These are phyloP conservation scores for Dimargaris xerosporica DNA, from an alignment of 192 early-diverging fungal genomes.

Conservation along the genomic window DNA sequence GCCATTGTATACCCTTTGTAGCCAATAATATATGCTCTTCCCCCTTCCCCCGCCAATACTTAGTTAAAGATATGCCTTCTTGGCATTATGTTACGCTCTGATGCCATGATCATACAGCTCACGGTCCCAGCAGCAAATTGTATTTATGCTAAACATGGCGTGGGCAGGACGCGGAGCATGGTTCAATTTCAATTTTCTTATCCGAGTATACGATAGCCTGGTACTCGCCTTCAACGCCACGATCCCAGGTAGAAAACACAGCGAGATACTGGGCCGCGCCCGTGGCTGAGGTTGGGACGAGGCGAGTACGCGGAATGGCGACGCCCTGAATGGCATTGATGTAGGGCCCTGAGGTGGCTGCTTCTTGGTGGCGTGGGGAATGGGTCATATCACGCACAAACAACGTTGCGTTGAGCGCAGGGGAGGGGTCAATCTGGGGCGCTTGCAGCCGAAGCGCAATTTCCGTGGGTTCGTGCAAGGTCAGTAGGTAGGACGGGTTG, in stretches of 20 bases:
- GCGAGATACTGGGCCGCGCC: neutral
- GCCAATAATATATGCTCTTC: too few species aligned
- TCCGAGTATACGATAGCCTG: neutral
- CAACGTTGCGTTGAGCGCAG: constrained; percentile 51
- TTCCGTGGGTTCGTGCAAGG: constrained; percentile 34
- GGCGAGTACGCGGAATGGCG: neutral
- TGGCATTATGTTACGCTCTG: too few species aligned
- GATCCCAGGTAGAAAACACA: neutral
- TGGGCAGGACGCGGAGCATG: neutral
- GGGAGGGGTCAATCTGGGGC: constrained; percentile 40
- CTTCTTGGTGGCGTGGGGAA: constrained; percentile 4
- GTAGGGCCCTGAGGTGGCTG: constrained; percentile 27
- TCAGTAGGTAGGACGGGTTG: constrained; percentile 56
- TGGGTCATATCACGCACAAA: constrained; percentile 23
- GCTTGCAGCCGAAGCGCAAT: constrained; percentile 56
- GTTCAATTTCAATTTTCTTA: neutral
- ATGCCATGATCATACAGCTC: too few species aligned
- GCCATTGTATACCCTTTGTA: too few species aligned
- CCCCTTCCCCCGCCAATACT: too few species aligned
- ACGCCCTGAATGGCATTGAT: constrained; percentile 29
- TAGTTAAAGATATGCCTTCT: too few species aligned
- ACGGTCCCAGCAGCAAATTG: too few species aligned
- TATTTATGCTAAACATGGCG: too few species aligned
- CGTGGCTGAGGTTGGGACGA: neutral
- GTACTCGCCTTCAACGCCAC: neutral